Percentiles rank a stretch among this genome's conserved stretches.
phyloP scores from a whole-genome alignment of 1,139 yeast genomes.

The Hyphopichia pseudoburtonii region DNA sequence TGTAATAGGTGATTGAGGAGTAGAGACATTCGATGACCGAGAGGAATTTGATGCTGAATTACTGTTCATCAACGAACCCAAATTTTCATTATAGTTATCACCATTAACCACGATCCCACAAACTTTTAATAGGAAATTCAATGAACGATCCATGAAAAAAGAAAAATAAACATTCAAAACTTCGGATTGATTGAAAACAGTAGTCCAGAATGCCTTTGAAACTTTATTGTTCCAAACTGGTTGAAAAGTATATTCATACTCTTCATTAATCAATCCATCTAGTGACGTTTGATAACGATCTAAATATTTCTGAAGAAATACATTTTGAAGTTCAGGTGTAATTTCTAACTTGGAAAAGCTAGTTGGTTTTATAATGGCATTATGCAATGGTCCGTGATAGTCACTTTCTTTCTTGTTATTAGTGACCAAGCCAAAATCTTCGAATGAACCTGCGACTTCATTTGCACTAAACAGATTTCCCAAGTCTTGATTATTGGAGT shows the following conservation, averaged over 20 bases:
- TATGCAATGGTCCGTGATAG: constrained; percentile 12
- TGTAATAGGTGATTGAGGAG: background rate
- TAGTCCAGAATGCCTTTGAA: constrained; percentile 27
- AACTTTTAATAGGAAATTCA: constrained; percentile 32
- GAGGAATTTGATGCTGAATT: constrained; percentile 2
- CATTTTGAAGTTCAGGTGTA: constrained; percentile 13
- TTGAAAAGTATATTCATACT: constrained; percentile 14
- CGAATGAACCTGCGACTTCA: too few relatives aligned
- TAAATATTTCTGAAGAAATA: constrained; percentile 16
- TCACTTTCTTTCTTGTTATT: too few relatives aligned
- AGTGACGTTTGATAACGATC: constrained; percentile 11
- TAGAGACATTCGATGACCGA: background rate
- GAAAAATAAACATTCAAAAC: constrained; percentile 28
- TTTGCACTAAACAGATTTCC: too few relatives aligned
- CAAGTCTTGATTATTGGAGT: too few relatives aligned
- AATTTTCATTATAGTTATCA: constrained; percentile 13
- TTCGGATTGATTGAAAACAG: constrained; percentile 27
- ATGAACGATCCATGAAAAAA: constrained; percentile 39
- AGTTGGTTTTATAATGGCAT: constrained; percentile 12
- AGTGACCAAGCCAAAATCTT: too few relatives aligned
- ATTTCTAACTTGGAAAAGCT: constrained; percentile 10
- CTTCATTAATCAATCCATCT: constrained; percentile 16
- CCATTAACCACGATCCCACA: constrained; percentile 22
- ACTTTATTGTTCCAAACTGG: constrained; percentile 30
- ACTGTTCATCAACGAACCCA: background rate